Conservation (phyloP, 768 basidiomycete species). For the Hypsizygus marmoreus region DNA sequence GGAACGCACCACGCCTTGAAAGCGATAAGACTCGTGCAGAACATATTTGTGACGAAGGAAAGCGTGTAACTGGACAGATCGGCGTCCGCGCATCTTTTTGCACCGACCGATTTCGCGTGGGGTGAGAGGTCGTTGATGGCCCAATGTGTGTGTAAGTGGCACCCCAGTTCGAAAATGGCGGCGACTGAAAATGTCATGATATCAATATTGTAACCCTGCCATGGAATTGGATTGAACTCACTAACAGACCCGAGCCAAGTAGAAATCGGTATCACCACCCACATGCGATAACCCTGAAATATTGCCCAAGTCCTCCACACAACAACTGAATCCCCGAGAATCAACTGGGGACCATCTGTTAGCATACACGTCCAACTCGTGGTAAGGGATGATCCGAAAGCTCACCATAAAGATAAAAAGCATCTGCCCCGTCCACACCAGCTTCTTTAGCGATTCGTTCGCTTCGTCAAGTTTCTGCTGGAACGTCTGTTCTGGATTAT, state of each 20-base stretch:
- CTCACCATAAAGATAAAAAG: constrained; percentile 31
- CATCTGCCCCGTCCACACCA: constrained; percentile 32
- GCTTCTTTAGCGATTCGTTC: constrained; percentile 20
- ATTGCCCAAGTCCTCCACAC: constrained; percentile 31
- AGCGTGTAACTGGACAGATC: constrained; percentile 30
- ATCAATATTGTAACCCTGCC: background rate
- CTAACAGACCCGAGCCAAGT: constrained; percentile 30
- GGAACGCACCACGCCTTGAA: constrained; percentile 25
- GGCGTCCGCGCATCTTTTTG: constrained; percentile 24
- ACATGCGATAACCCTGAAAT: constrained; percentile 17
- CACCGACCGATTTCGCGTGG: constrained; percentile 26
- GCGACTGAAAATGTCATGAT: constrained; percentile 17
- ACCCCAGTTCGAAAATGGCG: constrained; percentile 30
- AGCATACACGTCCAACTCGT: background rate
- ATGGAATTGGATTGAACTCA: constrained; percentile 8
- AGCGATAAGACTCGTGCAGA: constrained; percentile 30
- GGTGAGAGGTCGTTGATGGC: constrained; percentile 22
- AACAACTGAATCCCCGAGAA: constrained; percentile 31
- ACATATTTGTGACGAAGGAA: constrained; percentile 30
- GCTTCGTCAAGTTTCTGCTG: constrained; percentile 22
- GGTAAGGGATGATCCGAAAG: too few species aligned
- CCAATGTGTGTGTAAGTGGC: constrained; percentile 28
- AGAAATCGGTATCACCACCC: constrained; percentile 20
- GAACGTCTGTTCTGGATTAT: constrained; percentile 18
- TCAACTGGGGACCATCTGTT: constrained; percentile 15